phyloP scores from a whole-genome alignment of 495 filamentous ascomycete species.

The Aspergillus olivimuriae region DNA sequence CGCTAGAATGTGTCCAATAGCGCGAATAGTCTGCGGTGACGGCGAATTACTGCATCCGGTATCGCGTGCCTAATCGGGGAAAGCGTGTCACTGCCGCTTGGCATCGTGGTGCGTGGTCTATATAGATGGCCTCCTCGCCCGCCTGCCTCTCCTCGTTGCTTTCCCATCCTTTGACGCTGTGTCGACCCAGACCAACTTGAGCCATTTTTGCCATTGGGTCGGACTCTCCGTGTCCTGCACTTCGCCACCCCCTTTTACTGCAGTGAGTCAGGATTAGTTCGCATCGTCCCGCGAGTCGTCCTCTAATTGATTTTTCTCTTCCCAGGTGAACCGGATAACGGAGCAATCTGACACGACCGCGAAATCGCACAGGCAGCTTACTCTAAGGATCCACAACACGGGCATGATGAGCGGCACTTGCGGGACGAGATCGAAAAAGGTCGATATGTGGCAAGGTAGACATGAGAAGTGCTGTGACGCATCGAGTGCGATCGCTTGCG shows the following conservation, averaged over 20 bases:
- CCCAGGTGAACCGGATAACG: neutral
- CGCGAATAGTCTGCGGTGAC: no score
- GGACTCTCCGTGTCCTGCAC: conserved; percentile 1
- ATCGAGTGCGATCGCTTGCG: neutral
- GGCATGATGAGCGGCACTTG: neutral
- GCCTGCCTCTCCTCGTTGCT: no score
- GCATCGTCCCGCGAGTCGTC: neutral
- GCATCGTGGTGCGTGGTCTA: no score
- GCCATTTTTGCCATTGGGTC: neutral
- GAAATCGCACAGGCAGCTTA: neutral
- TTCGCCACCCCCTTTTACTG: conserved; percentile 2
- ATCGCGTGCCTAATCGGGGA: no score
- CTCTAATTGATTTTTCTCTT: neutral
- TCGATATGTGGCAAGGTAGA: neutral
- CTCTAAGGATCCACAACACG: neutral
- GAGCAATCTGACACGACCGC: neutral
- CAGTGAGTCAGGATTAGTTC: conserved; percentile 1
- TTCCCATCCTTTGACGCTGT: no score
- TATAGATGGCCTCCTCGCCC: no score
- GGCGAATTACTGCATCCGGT: no score
- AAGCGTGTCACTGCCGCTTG: no score
- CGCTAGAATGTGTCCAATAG: no score
- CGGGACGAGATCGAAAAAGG: neutral
- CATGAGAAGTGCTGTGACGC: neutral
- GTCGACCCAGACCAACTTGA: no score